phyloP scores from a whole-genome alignment of 306 rosid species.

The Prinsepia uniflora region DNA sequence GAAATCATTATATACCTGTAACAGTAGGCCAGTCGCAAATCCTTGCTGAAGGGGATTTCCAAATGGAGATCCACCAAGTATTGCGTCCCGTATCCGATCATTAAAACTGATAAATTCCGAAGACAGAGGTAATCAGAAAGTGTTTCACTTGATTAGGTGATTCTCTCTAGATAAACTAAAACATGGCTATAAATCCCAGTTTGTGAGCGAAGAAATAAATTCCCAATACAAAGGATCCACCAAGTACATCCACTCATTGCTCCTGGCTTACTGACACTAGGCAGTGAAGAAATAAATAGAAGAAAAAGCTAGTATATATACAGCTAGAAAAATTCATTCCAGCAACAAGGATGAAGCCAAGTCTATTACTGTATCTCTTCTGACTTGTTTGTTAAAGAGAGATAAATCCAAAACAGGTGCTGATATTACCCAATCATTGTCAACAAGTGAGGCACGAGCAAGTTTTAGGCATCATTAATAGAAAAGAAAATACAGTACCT shows the following conservation, averaged over 20 bases:
- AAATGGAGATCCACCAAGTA: conserved; percentile 97
- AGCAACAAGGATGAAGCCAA: neutral
- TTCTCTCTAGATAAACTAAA: conserved; percentile 4
- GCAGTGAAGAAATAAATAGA: neutral
- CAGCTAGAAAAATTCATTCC: neutral
- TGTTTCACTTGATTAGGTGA: neutral
- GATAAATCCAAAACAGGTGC: neutral
- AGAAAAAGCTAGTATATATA: neutral
- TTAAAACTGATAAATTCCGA: conserved; percentile 59
- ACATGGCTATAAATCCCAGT: conserved; percentile 1
- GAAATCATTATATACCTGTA: conserved; percentile 49
- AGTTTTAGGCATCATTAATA: conserved; percentile 6
- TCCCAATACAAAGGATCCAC: too few species aligned
- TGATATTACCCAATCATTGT: conserved; percentile 1
- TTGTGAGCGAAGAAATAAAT: too few species aligned
- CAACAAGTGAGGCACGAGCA: conserved; percentile 14
- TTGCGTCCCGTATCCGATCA: conserved; percentile 91
- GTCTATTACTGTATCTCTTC: neutral
- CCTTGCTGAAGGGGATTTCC: conserved; percentile 98
- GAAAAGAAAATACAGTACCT: conserved; percentile 49
- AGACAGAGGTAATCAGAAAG: conserved; percentile 19
- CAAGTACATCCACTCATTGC: too few species aligned
- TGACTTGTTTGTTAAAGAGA: neutral
- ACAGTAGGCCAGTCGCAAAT: conserved; percentile 74
- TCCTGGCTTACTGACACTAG: neutral